Evolutionary conservation across 257 asterid species (phyloP).

Genomic region (Solanum chilense): DNA sequence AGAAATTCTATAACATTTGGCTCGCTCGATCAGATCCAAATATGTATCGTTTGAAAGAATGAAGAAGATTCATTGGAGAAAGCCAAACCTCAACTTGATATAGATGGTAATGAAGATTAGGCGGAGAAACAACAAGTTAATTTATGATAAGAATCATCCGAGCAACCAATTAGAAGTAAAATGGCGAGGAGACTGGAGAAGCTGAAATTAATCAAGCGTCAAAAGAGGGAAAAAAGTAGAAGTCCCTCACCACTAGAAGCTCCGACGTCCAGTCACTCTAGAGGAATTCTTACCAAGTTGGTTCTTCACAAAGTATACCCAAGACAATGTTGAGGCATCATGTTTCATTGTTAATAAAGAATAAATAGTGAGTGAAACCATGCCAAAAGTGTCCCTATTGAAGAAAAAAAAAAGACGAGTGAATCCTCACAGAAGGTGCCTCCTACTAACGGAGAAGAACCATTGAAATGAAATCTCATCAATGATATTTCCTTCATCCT

Average conservation of each 20-base stretch:
- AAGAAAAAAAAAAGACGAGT: not conserved
- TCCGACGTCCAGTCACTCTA: not conserved
- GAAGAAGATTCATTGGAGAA: no score
- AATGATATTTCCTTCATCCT: not conserved
- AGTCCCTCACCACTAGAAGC: not conserved
- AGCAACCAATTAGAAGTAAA: not conserved
- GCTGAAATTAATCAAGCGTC: not conserved
- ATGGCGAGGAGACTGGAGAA: not conserved
- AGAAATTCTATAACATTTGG: not conserved
- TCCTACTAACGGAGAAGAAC: not conserved
- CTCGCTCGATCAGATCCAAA: not conserved
- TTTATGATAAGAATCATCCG: not conserved
- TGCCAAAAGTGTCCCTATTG: not conserved
- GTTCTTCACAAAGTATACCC: no score
- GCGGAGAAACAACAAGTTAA: not conserved
- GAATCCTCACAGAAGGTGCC: not conserved
- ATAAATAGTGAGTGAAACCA: not conserved
- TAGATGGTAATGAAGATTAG: not conserved
- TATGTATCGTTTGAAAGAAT: no score
- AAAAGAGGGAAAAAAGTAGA: not conserved
- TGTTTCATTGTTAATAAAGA: not conserved
- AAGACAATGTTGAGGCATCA: not conserved
- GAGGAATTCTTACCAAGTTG: not conserved
- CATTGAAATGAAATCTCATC: not conserved
- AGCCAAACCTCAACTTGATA: not conserved